phyloP scores from a whole-genome alignment of 495 filamentous ascomycete genomes.

The Articulospora tetracladia region DNA sequence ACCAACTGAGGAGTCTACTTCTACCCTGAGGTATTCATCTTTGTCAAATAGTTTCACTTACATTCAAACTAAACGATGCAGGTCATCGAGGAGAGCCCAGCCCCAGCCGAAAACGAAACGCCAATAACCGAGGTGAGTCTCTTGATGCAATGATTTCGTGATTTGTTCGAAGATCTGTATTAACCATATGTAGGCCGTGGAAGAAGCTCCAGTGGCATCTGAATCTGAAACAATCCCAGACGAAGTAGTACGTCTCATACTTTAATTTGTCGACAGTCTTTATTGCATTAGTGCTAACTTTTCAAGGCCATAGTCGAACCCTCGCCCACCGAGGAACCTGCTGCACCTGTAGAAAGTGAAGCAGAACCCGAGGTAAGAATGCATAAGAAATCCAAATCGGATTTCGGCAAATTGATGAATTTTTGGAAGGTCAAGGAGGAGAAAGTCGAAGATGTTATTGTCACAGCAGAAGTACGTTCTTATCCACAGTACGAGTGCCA shows the following conservation, averaged over 20 bases:
- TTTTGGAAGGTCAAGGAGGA: not conserved
- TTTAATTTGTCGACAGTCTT: too few species aligned
- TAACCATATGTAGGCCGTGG: not conserved
- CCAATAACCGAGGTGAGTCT: not conserved
- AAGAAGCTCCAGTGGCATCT: not conserved
- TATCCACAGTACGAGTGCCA: not conserved
- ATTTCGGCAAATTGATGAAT: not conserved
- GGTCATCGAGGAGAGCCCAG: not conserved
- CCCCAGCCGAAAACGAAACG: not conserved
- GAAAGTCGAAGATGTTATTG: not conserved
- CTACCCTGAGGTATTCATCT: not conserved
- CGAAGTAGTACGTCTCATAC: not conserved
- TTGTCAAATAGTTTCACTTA: not conserved
- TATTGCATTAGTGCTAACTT: not conserved
- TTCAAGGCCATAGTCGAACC: not conserved
- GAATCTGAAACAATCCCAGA: not conserved
- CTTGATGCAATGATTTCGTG: not conserved
- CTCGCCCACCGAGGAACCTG: not conserved
- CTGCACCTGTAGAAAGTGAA: not conserved
- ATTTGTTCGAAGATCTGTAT: not conserved
- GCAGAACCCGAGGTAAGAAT: not conserved
- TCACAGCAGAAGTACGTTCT: not conserved
- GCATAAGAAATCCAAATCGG: not conserved
- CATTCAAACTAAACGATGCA: not conserved
- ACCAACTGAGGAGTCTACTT: conserved; percentile 5